Percentiles rank a stretch among this genome's conserved stretches.
Conservation (phyloP, 2,329 filamentous ascomycete genomes). For the Rhynchosporium agropyri region DNA sequence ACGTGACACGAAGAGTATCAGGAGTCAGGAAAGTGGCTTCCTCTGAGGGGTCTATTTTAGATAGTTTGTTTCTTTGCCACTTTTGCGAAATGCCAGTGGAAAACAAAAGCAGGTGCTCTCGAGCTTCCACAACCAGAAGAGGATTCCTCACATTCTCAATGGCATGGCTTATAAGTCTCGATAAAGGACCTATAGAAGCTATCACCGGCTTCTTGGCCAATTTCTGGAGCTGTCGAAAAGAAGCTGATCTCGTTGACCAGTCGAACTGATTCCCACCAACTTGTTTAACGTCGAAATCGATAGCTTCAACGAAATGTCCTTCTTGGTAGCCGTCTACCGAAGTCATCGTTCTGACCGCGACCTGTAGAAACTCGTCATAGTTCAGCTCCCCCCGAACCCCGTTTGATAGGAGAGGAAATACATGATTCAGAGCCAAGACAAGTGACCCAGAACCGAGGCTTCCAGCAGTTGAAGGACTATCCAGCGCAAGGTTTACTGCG, state of each 20-base stretch:
- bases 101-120: slow-evolving; percentile 57
- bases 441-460: slow-evolving; percentile 55
- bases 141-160: slow-evolving; percentile 58
- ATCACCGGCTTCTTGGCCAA: slow-evolving; percentile 61
- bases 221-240: slow-evolving; percentile 57
- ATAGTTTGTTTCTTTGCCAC: slow-evolving; percentile 71
- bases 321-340: slow-evolving; percentile 64
- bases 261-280: slow-evolving; percentile 54
- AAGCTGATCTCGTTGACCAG: slow-evolving; percentile 60
- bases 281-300: slow-evolving; percentile 63
- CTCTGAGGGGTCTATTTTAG: slow-evolving; percentile 64
- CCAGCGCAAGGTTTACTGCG: slow-evolving; percentile 63
- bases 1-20: slow-evolving; percentile 58
- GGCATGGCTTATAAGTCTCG: slow-evolving; percentile 63
- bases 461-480: slow-evolving; percentile 51
- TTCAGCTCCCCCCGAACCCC: slow-evolving; percentile 54
- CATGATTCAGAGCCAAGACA: slow-evolving; percentile 63
- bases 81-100: slow-evolving; percentile 54
- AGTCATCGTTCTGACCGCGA: slow-evolving; percentile 59
- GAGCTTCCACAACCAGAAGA: slow-evolving; percentile 45
- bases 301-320: slow-evolving; percentile 64
- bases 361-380: slow-evolving; percentile 61
- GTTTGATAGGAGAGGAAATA: slow-evolving; percentile 61
- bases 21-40: slow-evolving; percentile 59
- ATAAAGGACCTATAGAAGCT: slow-evolving; percentile 62